Conservation (phyloP, 306 rosid genomes). For the Myrica gale region DNA sequence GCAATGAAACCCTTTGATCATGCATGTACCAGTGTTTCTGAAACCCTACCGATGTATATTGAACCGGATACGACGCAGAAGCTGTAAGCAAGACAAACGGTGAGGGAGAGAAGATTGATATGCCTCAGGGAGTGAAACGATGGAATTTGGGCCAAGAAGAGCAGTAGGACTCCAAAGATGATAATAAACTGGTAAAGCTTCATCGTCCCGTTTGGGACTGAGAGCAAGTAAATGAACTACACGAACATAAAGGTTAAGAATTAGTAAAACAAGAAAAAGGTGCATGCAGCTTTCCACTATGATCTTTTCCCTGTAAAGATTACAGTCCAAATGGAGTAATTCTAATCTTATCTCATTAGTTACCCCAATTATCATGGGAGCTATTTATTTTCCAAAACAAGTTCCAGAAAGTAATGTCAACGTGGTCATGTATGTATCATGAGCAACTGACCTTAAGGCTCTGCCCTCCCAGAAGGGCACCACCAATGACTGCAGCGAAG, state of each 20-base stretch:
- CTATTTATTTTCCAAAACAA: background rate
- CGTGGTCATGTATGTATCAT: too few species aligned
- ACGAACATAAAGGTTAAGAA: constrained; percentile 1
- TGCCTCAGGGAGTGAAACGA: constrained; percentile 81
- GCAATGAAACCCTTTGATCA: too few species aligned
- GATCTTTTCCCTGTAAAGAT: background rate
- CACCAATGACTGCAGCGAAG: constrained; percentile 63
- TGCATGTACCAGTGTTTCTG: too few species aligned
- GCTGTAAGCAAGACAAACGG: constrained; percentile 54
- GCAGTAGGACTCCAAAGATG: constrained; percentile 32
- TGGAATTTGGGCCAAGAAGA: constrained; percentile 49
- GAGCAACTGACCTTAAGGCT: constrained; percentile 52
- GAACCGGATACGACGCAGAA: constrained; percentile 51
- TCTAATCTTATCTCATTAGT: too few species aligned
- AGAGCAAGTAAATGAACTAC: constrained; percentile 46
- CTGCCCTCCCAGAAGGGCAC: constrained; percentile 76
- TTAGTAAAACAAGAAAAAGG: background rate
- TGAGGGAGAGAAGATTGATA: constrained; percentile 58
- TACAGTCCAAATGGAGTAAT: background rate
- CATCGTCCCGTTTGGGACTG: constrained; percentile 39
- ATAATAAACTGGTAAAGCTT: constrained; percentile 37
- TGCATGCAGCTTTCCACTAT: background rate
- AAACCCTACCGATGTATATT: constrained; percentile 53
- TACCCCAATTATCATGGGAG: background rate
- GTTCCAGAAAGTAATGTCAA: background rate